A percentile compares a stretch with the other conserved stretches of the same genome.
phyloP scores from a whole-genome alignment of 345 rosid species.

The Lepidium aucheri region DNA sequence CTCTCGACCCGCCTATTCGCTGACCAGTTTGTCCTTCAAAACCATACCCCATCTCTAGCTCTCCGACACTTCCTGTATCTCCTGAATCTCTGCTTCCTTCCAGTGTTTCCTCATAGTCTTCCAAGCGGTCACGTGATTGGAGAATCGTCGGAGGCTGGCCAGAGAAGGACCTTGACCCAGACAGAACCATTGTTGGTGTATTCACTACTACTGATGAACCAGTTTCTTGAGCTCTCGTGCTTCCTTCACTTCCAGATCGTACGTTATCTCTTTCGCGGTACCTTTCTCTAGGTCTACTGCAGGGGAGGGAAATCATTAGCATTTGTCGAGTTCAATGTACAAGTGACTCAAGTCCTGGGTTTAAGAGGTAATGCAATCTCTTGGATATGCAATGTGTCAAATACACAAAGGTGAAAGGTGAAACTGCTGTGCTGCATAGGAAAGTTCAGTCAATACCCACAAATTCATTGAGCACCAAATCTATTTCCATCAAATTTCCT shows the following conservation, averaged over 20 bases:
- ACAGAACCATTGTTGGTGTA: slow-evolving; percentile 43
- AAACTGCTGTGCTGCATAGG: neutral
- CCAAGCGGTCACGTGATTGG: slow-evolving; percentile 64
- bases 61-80: slow-evolving; percentile 65
- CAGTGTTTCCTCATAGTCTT: slow-evolving; percentile 62
- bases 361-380: neutral
- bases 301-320: neutral
- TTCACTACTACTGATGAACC: neutral
- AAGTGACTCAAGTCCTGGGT: neutral
- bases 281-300: slow-evolving; percentile 60
- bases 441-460: neutral
- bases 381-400: neutral
- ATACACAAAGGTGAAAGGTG: neutral
- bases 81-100: slow-evolving; percentile 81
- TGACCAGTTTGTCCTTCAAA: slow-evolving; percentile 58
- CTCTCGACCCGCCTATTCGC: slow-evolving; percentile 26
- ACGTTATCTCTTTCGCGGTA: slow-evolving; percentile 74
- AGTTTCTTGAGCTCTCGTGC: slow-evolving; percentile 39
- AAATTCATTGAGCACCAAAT: neutral
- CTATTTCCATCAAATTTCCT: neutral
- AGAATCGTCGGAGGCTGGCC: slow-evolving; percentile 71
- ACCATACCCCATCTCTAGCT: slow-evolving; percentile 46
- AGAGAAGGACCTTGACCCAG: slow-evolving; percentile 52
- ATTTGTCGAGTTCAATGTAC: neutral
- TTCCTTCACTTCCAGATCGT: slow-evolving; percentile 47